Percentiles rank a stretch among this genome's conserved stretches.
These are phyloP conservation scores for Colletotrichum neosansevieriae DNA, from an alignment of 2,329 filamentous ascomycete species.

Conservation along the genomic window DNA sequence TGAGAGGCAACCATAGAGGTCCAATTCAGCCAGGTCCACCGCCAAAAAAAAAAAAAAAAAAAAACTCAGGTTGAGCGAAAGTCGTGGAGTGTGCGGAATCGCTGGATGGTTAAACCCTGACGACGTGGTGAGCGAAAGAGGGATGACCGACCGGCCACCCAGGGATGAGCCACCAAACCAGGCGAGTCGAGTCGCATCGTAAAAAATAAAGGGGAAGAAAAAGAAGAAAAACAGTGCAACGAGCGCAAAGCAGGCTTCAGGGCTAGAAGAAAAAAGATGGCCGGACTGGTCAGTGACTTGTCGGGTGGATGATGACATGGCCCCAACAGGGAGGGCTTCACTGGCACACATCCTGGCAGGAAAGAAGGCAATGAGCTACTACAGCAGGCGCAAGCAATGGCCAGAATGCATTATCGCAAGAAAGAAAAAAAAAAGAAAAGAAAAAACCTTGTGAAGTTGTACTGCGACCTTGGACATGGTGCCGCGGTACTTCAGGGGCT, in stretches of 20 bases:
- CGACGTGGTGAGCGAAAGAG: slow-evolving; percentile 19
- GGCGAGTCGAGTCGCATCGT: slow-evolving; percentile 8
- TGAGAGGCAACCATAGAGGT: not conserved
- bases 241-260: slow-evolving; percentile 24
- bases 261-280: slow-evolving; percentile 5
- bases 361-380: not conserved
- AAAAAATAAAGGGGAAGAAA: slow-evolving; percentile 4
- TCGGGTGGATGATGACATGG: slow-evolving; percentile 37
- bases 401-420: slow-evolving; percentile 36
- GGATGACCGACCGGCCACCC: slow-evolving; percentile 19
- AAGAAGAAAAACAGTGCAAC: slow-evolving; percentile 5
- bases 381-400: slow-evolving; percentile 13
- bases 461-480: slow-evolving; percentile 32
- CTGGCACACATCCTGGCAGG: slow-evolving; percentile 3
- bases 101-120: slow-evolving; percentile 29
- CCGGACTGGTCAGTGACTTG: not conserved
- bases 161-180: slow-evolving; percentile 31
- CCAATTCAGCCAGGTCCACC: not conserved
- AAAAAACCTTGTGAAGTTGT: slow-evolving; percentile 8
- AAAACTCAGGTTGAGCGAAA: not conserved
- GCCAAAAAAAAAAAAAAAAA: not conserved
- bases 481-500: slow-evolving; percentile 53
- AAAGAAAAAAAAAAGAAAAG: not conserved
- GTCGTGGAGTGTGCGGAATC: not conserved
- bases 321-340: slow-evolving; percentile 18